A percentile compares a stretch with the other conserved stretches of the same genome.
phyloP scores from a whole-genome alignment of 2,329 filamentous ascomycete species.

The Alternaria angustiovoidea region DNA sequence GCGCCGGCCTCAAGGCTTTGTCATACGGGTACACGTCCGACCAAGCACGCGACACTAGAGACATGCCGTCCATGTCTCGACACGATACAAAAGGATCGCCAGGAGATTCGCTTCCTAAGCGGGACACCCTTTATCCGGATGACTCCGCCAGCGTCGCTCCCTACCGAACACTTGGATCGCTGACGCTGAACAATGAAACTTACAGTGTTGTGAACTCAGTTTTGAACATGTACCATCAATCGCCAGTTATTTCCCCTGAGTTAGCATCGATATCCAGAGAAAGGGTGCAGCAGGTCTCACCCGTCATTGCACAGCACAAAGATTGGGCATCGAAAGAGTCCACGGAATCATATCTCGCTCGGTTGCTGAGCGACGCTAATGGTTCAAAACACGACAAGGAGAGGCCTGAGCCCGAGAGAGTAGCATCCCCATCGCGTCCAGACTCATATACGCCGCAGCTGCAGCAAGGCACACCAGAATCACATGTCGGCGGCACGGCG shows the following conservation, averaged over 20 bases:
- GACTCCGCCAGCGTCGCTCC: conserved; percentile 51
- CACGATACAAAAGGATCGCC: conserved; percentile 46
- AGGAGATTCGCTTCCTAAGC: conserved; percentile 42
- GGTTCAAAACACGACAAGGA: conserved; percentile 33
- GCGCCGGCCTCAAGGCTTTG: conserved; percentile 21
- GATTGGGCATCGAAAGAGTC: conserved; percentile 64
- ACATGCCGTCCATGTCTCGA: conserved; percentile 23
- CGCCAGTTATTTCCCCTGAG: conserved; percentile 49
- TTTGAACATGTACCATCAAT: conserved; percentile 53
- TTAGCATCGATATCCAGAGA: conserved; percentile 50
- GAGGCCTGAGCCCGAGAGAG: conserved; percentile 19
- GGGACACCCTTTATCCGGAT: conserved; percentile 47
- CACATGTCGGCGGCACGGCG: conserved; percentile 43
- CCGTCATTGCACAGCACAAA: conserved; percentile 61
- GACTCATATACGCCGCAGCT: conserved; percentile 28
- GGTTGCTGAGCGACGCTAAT: conserved; percentile 52
- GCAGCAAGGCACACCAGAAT: conserved; percentile 36
- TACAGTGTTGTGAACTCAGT: conserved; percentile 55
- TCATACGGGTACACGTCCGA: conserved; percentile 26
- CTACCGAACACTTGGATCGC: conserved; percentile 37
- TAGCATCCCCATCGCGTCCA: conserved; percentile 21
- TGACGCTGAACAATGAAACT: conserved; percentile 52
- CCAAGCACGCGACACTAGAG: conserved; percentile 21
- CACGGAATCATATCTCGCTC: conserved; percentile 63
- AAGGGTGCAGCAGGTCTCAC: conserved; percentile 58